Evolutionary conservation across 768 basidiomycete genomes (phyloP), one percentile per base, ranked within the genome.

Genomic region (Tremella mesenterica): DNA sequence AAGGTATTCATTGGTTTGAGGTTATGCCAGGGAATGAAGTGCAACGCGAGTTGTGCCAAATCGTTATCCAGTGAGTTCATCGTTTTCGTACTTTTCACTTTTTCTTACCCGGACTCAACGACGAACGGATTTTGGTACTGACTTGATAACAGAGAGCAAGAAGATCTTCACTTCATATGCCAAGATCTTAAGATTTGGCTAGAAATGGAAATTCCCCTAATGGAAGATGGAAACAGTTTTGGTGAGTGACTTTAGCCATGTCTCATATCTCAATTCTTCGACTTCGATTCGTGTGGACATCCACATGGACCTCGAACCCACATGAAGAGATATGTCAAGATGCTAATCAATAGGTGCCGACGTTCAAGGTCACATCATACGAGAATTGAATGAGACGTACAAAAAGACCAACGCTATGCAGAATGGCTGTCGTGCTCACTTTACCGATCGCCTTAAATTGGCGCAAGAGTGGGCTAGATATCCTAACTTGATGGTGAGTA

Each of bases 141-240:
- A 33, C n/a, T n/a, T n/a, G n/a, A n/a, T n/a, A n/a, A 34, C 43
- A 67, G 68, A 23, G 68, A 70, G 44, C 43, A 57, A 21, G 59
- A 61, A 54, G 62, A 61, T 13, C 51, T 67, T 4, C 54, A 58
- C 23, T 29, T 54, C 51, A 18, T 65, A 12, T n/a, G 31, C 2
- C 50, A 57, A 38, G 65, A 70, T 48, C 52, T 70, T 16, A 44
- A 57, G 27, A 49, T 63, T 12, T 70, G 68, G 68, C 48, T 70
- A 2, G 57, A 67, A 29, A 52, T 65, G 38, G 68, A 70, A 33
- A 58, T 67, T 23, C 68, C 68, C 20, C 36, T 67, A 5, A 61
- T 67, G 20, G 68, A 70, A 46, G 68, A 70, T 46, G 65, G 68
- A 7, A 70, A 70, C 43, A 61, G 57, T 4, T 70, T 67, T 48